Evolutionary conservation across 306 rosid species (phyloP), one percentile per base, ranked within the genome.

Genomic region (Boehmeria nivea): DNA sequence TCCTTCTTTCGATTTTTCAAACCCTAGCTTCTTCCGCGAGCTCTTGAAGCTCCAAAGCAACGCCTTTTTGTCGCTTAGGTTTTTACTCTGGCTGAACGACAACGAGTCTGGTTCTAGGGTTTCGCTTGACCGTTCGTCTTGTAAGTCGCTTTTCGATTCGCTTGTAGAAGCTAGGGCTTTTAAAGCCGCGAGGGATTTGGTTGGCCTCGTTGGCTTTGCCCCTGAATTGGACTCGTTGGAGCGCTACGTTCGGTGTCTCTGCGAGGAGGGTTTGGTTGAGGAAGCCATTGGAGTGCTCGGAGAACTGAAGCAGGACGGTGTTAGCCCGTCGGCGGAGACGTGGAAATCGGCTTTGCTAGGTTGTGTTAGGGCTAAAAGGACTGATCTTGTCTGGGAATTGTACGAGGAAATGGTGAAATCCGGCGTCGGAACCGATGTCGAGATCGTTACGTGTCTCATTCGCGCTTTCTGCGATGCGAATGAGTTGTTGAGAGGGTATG

Each of bases 91-190:
- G 85, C 50, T 89, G 1, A 70, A 80, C 2, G 68, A 78, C 63
- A 31, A 31, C 36, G 36, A 31, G 36, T 83, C 95, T 48, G 61
- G 22, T 12, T 55, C 65, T 28, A 66, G 54, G 24, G 85, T 83
- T 63, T 57, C 71, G 6, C 86, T 83, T 0, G 73, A 80, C 18
- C 79, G 76, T 8, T 31, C 75, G 27, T 76, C 83, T 1, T 78
- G 74, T 39, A 59, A 59, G 51, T 74, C 43, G 6, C 73, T 88
- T 45, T 88, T 88, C 51, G 67, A 69, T 50, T 65, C 61, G 9
- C 83, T 88, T 12, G 71, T 88, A 12, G 80, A 78, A 57, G 88
- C 86, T 10, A 77, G 78, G 39, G 89, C 88, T 13, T 70, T 70
- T 51, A 72, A 46, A 43, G 81, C 75, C 18, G 91, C 95, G 0